Evolutionary conservation across 208 protist species (phyloP), one percentile per base, ranked within the genome.

Genomic region (Endotrypanum monterogeii): DNA sequence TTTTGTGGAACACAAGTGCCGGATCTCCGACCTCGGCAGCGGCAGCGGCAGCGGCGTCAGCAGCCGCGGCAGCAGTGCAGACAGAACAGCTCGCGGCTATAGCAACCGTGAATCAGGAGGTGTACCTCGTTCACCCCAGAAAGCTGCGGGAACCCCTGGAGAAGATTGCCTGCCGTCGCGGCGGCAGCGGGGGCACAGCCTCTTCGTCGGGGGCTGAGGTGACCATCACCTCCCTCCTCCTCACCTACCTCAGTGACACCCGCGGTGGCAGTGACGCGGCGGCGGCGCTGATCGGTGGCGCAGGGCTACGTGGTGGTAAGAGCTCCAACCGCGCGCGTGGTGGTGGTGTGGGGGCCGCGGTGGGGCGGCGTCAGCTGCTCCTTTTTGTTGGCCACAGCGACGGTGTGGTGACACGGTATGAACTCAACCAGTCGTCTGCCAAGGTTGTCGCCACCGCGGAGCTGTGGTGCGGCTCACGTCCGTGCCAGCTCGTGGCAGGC

Each of bases 341-440:
- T 52, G 52, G 55, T 52, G 39, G 70, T 41, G 37, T 54, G 5
- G 46, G 55, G 32, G 37, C 61, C 41, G 41, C 55, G 48, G 54
- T 77, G 41, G 55, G 20, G 50, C 67, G 71, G 6, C 79, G 79
- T 9, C 83, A 58, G 76, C 68, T 96, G 25, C 92, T 92, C 72
- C 89, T 88, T 54, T 86, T 96, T 54, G 74, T 94, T 51, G 92
- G 92, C 9, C 84, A 94, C 74, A 83, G 78, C 30, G 85, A 94
- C 62, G 92, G 92, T 37, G 85, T 80, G 28, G 76, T 96, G 48
- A 92, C 88, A 25, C 79, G 87, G 18, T 90, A 76, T 58, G 88
- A 92, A 74, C 76, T 96, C 23, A 88, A 94, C 67, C 58, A 82
- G 30, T 52, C 63, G 18, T 88, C 88, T 1, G 84, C 71, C n/a